These are phyloP conservation scores for Gryganskiella cystojenkinii DNA, from an alignment of 192 early-diverging fungal species.

Conservation along the genomic window DNA sequence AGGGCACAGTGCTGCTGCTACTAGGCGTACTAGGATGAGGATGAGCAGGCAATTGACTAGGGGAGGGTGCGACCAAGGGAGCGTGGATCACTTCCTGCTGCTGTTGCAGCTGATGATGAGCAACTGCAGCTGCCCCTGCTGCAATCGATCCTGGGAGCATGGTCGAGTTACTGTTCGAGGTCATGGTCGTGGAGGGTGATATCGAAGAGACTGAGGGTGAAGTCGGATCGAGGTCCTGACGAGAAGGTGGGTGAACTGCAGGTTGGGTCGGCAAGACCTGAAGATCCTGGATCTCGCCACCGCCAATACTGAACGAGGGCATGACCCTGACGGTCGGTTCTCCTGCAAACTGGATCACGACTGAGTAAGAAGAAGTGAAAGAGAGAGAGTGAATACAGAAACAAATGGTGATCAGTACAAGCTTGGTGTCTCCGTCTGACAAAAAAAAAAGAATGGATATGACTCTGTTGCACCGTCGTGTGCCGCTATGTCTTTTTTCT, in stretches of 20 bases:
- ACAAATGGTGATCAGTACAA: background rate
- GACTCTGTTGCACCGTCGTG: too few relatives aligned
- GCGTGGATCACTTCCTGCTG: constrained; percentile 27
- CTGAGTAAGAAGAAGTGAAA: constrained; percentile 19
- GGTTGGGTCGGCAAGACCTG: constrained; percentile 59
- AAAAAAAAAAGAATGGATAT: too few relatives aligned
- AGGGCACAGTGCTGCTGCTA: constrained; percentile 32
- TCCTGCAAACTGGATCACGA: constrained; percentile 49
- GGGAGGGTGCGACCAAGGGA: constrained; percentile 19
- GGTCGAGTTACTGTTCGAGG: background rate
- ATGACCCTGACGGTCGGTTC: constrained; percentile 35
- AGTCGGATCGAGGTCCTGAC: background rate
- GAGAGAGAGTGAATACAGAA: background rate
- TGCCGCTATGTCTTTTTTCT: background rate
- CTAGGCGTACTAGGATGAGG: constrained; percentile 18
- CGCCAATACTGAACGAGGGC: constrained; percentile 65
- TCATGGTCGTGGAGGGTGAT: constrained; percentile 24
- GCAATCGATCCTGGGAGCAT: background rate
- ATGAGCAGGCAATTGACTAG: constrained; percentile 34
- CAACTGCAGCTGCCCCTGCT: background rate
- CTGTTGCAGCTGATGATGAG: constrained; percentile 1
- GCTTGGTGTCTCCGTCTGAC: background rate
- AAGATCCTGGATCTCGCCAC: constrained; percentile 73
- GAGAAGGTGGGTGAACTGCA: constrained; percentile 14
- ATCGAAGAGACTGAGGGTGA: constrained; percentile 20